Base-by-base conservation (phyloP, 192 early-diverging fungal genomes). In the Paraglomus occultum region DNA sequence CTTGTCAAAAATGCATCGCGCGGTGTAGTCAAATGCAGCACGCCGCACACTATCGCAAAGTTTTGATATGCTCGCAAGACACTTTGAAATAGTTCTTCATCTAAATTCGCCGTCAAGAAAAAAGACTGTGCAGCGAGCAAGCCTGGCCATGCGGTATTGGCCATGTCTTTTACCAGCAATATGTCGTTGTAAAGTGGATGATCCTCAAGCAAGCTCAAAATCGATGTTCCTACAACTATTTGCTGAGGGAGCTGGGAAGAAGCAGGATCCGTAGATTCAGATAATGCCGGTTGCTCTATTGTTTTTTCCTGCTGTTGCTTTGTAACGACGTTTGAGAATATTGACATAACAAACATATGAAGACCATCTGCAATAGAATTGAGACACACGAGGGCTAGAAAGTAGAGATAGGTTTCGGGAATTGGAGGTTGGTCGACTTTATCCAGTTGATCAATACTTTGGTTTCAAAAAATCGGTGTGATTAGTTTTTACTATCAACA, bases 381-480 rank as follows among this genome's bases (percentile, higher is more conserved):
- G 7, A 96, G 70, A 62, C 89, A 87, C 15, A 87, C 72, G n/a
- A 94, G 76, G 0, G 92, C 85, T 10, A 98, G 77, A 66, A 88
- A 89, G 49, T 91, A 88, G 46, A 94, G 70, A 70, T 99, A 99
- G 4, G 89, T 91, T 20, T 95, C 94, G 1, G 97, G 95, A 20
- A 96, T 85, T 0, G 74, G 55, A 5, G 97, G 97, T 18, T 95
- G 90, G 12, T 96, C 95, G 8, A 85, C 78, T 75, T 97, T 98
- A 73, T 99, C 97, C 39, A 99, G 83, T 76, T 94, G 93, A 77
- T 94, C 91, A 59, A 96, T 77, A 73, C 92, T 86, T 57, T 48
- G 18, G 7, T 1, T 31, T 2, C n/a, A 23, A 44, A 51, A 53
- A 45, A 22, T 45, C 3, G 3, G 31, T 31, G 3, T 31, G 31